A percentile compares a stretch with the other conserved stretches of the same genome.
These are phyloP conservation scores for Colletotrichum coccodes DNA, from an alignment of 2,329 filamentous ascomycete species.

Conservation along the genomic window DNA sequence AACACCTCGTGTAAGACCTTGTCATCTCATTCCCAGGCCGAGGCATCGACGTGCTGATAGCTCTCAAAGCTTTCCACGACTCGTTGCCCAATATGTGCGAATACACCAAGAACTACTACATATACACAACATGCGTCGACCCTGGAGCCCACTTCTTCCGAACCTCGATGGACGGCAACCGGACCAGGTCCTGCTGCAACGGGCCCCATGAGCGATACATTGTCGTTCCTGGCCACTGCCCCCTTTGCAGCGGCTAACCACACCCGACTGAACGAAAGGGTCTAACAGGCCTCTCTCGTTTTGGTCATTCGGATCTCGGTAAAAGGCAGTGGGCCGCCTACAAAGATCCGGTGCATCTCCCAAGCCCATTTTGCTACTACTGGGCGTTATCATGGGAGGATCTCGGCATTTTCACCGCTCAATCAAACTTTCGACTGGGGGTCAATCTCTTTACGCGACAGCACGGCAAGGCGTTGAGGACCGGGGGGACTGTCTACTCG, in stretches of 20 bases:
- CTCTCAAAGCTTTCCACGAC: not conserved
- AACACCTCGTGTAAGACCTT: not conserved
- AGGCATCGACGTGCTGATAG: not conserved
- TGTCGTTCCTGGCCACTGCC: slow-evolving; percentile 71
- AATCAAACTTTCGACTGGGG: not conserved
- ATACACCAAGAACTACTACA: slow-evolving; percentile 81
- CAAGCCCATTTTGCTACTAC: not conserved
- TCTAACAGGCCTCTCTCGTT: not conserved
- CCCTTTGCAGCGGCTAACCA: slow-evolving; percentile 50
- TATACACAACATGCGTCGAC: slow-evolving; percentile 77
- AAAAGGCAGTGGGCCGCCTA: not conserved
- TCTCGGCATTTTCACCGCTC: not conserved
- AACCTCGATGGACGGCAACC: slow-evolving; percentile 74
- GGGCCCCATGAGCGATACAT: slow-evolving; percentile 81
- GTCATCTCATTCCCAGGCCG: not conserved
- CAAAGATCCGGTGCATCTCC: not conserved
- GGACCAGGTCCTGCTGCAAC: slow-evolving; percentile 66
- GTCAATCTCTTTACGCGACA: not conserved
- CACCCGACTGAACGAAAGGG: not conserved
- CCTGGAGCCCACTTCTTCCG: slow-evolving; percentile 77
- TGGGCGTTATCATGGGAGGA: not conserved
- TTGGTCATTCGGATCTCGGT: too few species aligned
- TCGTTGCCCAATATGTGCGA: slow-evolving; percentile 60
- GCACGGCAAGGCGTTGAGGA: not conserved
- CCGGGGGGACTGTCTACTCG: not conserved